Percentiles rank a stretch among this genome's conserved stretches.
These are phyloP conservation scores for Peltaster fructicola DNA, from an alignment of 2,329 filamentous ascomycete species.

Conservation along the genomic window DNA sequence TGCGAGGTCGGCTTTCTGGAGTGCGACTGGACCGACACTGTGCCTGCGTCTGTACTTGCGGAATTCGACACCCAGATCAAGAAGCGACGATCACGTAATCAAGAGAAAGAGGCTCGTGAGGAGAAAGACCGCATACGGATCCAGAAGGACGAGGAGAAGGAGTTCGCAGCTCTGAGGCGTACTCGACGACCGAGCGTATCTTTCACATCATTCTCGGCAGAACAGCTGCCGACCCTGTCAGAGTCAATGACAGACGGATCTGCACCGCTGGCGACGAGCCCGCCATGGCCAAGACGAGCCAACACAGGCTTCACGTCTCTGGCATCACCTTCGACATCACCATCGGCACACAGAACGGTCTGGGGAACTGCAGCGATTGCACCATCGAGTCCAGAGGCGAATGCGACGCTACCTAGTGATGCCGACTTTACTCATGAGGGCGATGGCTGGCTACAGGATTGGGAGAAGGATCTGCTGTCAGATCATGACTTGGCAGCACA, in stretches of 20 bases:
- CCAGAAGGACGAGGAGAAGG: conserved; percentile 58
- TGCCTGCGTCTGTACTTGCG: conserved; percentile 55
- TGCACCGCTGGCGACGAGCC: conserved; percentile 14
- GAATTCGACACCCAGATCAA: conserved; percentile 63
- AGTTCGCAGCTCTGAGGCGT: conserved; percentile 47
- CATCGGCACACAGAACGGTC: conserved; percentile 58
- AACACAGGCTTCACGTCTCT: conserved; percentile 48
- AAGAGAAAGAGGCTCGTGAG: conserved; percentile 69
- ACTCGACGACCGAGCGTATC: conserved; percentile 38
- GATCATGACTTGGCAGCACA: conserved; percentile 35
- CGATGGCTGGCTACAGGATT: conserved; percentile 76
- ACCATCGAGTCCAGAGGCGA: conserved; percentile 38
- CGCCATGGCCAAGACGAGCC: conserved; percentile 37
- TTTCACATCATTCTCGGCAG: conserved; percentile 20
- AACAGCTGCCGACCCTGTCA: conserved; percentile 12
- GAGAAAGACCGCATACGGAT: conserved; percentile 71
- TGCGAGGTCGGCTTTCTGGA: conserved; percentile 83
- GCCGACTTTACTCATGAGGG: conserved; percentile 24
- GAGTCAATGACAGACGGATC: conserved; percentile 13
- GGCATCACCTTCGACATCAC: conserved; percentile 66
- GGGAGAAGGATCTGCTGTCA: conserved; percentile 57
- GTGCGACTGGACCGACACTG: conserved; percentile 88
- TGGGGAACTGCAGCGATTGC: conserved; percentile 70
- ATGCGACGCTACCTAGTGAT: conserved; percentile 23
- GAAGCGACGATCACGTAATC: conserved; percentile 54